Evolutionary conservation across 192 early-diverging fungal genomes (phyloP).

Genomic region (Podila epigama): DNA sequence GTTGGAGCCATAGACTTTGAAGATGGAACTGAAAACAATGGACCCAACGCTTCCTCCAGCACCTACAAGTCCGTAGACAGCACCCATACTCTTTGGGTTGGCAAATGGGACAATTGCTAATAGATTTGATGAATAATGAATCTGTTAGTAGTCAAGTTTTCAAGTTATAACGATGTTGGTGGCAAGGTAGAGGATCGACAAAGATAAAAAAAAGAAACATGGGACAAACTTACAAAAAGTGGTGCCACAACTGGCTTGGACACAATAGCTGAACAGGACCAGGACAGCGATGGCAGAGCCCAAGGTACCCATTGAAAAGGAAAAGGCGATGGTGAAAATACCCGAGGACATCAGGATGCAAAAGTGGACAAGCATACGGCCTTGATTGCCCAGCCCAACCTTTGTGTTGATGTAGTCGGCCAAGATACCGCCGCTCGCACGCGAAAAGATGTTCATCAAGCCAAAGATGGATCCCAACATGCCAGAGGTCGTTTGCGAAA

Average conservation of each 20-base stretch:
- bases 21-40: slow-evolving; percentile 60
- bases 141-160: neutral
- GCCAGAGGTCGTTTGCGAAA: slow-evolving; percentile 51
- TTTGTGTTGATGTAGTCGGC: slow-evolving; percentile 53
- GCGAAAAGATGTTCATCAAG: slow-evolving; percentile 71
- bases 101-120: slow-evolving; percentile 64
- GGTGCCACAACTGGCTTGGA: slow-evolving; percentile 62
- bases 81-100: slow-evolving; percentile 52
- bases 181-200: neutral
- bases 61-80: slow-evolving; percentile 64
- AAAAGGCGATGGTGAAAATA: slow-evolving; percentile 58
- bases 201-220: neutral
- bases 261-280: slow-evolving; percentile 61
- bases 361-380: slow-evolving; percentile 58
- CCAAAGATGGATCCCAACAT: slow-evolving; percentile 68
- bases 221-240: slow-evolving; percentile 52
- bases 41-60: slow-evolving; percentile 70
- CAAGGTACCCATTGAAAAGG: slow-evolving; percentile 37
- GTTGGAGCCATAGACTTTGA: slow-evolving; percentile 47
- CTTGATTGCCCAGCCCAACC: slow-evolving; percentile 46
- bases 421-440: slow-evolving; percentile 64
- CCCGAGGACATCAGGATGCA: slow-evolving; percentile 56
- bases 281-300: slow-evolving; percentile 52
- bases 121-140: neutral
- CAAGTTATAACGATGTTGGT: neutral